Percentiles rank a stretch among this genome's conserved stretches.
Evolutionary conservation across 177 flowering plant species (phyloP).

Genomic region (Vitis hybrid): DNA sequence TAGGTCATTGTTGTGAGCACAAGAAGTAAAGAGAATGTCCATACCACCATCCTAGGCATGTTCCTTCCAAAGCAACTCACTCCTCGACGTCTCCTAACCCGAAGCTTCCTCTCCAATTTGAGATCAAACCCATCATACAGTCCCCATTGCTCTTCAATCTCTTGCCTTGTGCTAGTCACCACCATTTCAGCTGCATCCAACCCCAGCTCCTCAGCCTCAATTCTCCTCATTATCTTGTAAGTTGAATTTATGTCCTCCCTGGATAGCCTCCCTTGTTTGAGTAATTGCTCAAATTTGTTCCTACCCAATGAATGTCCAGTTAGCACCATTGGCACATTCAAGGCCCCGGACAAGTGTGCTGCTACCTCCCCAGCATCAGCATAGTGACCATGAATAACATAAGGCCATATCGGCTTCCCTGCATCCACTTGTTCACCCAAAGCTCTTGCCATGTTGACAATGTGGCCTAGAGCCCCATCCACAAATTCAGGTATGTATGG

Average conservation of each 20-base stretch:
- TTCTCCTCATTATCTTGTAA: constrained; percentile 76
- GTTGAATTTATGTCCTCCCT: constrained; percentile 71
- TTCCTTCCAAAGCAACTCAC: constrained; percentile 75
- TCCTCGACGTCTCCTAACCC: constrained; percentile 69
- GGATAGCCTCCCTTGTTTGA: constrained; percentile 72
- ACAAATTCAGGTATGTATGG: constrained; percentile 81
- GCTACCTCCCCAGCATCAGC: constrained; percentile 91
- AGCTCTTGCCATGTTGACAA: constrained; percentile 66
- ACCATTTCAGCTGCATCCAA: constrained; percentile 86
- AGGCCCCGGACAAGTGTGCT: constrained; percentile 61
- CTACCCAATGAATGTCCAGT: constrained; percentile 84
- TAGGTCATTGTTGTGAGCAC: no score
- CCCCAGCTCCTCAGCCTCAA: constrained; percentile 77
- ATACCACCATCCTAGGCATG: constrained; percentile 89
- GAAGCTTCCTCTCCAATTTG: constrained; percentile 71
- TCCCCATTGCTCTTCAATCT: constrained; percentile 89
- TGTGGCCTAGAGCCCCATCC: constrained; percentile 64
- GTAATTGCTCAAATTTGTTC: constrained; percentile 79
- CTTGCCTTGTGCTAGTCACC: constrained; percentile 85
- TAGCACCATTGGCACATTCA: constrained; percentile 83
- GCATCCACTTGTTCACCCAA: constrained; percentile 58
- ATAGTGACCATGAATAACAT: constrained; percentile 84
- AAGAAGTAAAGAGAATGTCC: neutral
- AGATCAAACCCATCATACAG: constrained; percentile 79
- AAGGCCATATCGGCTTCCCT: constrained; percentile 75